Base-by-base conservation (phyloP, 805 yeast species). In the Kodamaea lidongshanica region DNA sequence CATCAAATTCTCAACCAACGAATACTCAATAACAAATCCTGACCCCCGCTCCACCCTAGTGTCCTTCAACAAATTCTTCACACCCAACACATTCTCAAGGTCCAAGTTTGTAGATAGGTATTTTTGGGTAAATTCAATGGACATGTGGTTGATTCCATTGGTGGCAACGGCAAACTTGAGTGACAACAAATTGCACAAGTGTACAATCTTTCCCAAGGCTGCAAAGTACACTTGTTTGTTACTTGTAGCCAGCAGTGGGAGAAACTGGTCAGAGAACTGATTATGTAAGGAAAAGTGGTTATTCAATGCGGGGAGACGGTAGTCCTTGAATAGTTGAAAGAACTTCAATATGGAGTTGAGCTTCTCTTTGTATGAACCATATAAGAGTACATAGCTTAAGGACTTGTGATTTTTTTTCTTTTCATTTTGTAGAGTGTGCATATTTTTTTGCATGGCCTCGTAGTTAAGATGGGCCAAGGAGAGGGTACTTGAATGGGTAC, bases 351-450 rank as follows among this genome's bases (percentile, higher is more conserved):
- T 38, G 23, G 44, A 31, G 6, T 29, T 33, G 7, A 49, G 38
- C 33, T 54, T 58, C 33, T 54, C 59, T 23, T 53, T 55, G 32
- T 58, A 58, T 1, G 58, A 35, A 1, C 65, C 63, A 24, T 44
- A 23, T 6, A 30, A 21, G 1, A 57, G 23, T 8, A 56, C 41
- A 1, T 53, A 37, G 16, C 58, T 42, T 12, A 52, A 26, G 1
- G 46, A 48, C 18, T 33, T 28, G 19, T 35, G 27, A 9, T 32
- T 28, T 13, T 25, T 24, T 32, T 25, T 10, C 25, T 39, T 30
- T 27, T 26, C 37, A 5, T 29, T 24, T 19, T 27, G 19, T 12
- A 20, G 17, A 11, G 10, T 16, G 15, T 35, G 33, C 6, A 27
- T 19, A 7, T 34, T 19, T 17, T 28, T 34, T n/a, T 37, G 38